These are phyloP conservation scores for Sanguinoderma infundibulare DNA, from an alignment of 1,284 basidiomycete genomes.

Conservation along the genomic window DNA sequence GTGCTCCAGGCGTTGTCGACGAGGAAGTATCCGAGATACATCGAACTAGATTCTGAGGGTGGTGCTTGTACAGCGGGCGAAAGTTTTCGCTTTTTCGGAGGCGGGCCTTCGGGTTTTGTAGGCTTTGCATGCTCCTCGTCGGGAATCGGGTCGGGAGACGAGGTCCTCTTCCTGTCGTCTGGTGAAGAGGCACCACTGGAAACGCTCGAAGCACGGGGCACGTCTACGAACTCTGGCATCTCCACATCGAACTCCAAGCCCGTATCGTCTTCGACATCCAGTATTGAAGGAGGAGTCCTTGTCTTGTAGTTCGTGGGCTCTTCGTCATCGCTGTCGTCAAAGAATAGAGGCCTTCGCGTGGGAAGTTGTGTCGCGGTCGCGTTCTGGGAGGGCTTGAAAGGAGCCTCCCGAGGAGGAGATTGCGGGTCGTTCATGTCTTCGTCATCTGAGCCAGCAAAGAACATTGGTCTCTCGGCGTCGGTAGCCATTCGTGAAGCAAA, in stretches of 20 bases:
- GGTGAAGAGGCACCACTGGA: conserved; percentile 39
- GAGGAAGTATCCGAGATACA: conserved; percentile 70
- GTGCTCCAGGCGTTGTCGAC: conserved; percentile 84
- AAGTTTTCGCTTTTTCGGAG: conserved; percentile 54
- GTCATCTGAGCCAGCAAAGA: conserved; percentile 45
- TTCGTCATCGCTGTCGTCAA: conserved; percentile 65
- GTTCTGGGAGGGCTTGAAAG: conserved; percentile 18
- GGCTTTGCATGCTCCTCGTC: conserved; percentile 11
- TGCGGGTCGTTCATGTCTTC: conserved; percentile 25
- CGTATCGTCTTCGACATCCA: conserved; percentile 12
- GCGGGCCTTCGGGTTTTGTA: conserved; percentile 26
- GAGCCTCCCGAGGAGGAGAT: neutral
- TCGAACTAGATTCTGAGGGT: conserved; percentile 21
- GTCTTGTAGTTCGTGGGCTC: conserved; percentile 26
- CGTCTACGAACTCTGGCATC: conserved; percentile 25
- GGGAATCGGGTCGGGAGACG: neutral
- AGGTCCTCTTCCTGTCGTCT: neutral
- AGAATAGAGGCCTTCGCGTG: conserved; percentile 48
- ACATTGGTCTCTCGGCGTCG: conserved; percentile 28
- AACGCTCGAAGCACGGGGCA: conserved; percentile 46
- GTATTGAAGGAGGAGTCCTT: neutral
- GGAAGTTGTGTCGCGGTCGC: conserved; percentile 1
- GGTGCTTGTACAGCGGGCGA: conserved; percentile 27
- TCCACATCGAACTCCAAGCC: conserved; percentile 60
- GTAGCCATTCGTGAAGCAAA: conserved; percentile 7